Evolutionary conservation across 2,329 filamentous ascomycete genomes (phyloP), one percentile per base, ranked within the genome.

Genomic region (Zarea fungicola): DNA sequence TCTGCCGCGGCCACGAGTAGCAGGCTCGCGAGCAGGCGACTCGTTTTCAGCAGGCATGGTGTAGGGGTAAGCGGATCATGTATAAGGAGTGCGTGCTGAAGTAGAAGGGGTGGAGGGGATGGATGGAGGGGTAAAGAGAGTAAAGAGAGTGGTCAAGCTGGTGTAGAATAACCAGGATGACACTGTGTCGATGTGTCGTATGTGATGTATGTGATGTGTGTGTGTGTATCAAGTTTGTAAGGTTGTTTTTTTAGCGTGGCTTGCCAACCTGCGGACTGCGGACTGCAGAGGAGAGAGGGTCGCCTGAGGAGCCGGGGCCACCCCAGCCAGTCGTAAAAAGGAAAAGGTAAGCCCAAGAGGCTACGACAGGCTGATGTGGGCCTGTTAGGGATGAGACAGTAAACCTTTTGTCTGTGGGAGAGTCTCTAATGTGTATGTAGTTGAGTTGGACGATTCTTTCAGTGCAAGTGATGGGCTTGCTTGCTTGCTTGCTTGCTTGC

Each of bases 1-100:
- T 31, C 51, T 46, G 35, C 51, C 51, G 28, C 66, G 65, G 50
- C 66, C 65, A 56, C 66, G 65, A 51, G 58, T 57, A 49, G 62
- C 58, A 48, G 65, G 61, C 56, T 68, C 65, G 56, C 61, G 62
- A 51, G 63, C 63, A 51, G 60, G 60, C 56, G 65, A 65, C 56
- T 67, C 65, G 56, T 61, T 66, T 58, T 67, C 64, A 61, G 58
- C 58, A 61, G 64, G 60, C 66, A 69, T 70, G 64, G 53, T 56
- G 54, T 48, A 55, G 48, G 51, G 48, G 42, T 43, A 49, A 47
- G 56, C 59, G 52, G 60, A 41, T 60, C 64, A 68, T 67, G 59
- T 63, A 64, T 58, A 34, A 49, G 41, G 37, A 49, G 43, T 39
- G 48, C 41, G 42, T 50, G 47, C 29, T 46, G 47, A 51, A 44